Base-by-base conservation (phyloP, 371 early-diverging fungal species). In the Mucor lusitanicus region DNA sequence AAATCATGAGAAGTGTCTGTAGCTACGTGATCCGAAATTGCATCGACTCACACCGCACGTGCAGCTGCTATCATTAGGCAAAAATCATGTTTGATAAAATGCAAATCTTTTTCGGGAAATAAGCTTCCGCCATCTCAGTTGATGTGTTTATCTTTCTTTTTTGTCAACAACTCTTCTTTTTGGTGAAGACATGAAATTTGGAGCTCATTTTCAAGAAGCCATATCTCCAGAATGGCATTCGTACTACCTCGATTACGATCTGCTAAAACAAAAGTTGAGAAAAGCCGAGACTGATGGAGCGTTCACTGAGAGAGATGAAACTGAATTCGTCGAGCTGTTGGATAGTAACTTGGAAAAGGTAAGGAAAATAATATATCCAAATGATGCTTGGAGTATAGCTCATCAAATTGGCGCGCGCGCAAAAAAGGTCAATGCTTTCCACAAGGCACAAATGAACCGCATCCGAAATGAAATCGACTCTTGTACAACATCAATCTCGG, bases 331-430 rank as follows among this genome's bases (percentile, higher is more conserved):
- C 19, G 92, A 94, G 71, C 71, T 88, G 37, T 77, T 96, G 30
- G 97, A 95, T 67, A 87, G 88, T 53, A 96, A 98, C 77, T 88
- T 98, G 28, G 95, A 95, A 74, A 98, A 96, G 86, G 94, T 91
- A 70, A 64, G 33, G 12, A 50, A 8, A 33, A 33, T 6, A 33
- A 33, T 3, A 53, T 42, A n/a, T 39, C 23, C 25, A 69, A 39
- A 62, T 48, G 11, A 28, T 30, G 30, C 50, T 33, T 33, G 9
- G 3, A 64, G 30, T 30, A 15, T 55, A n/a, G 32, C 46, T 53
- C 74, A 8, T 25, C 9, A 23, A 23, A 25, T 19, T 8, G 23
- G 12, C 9, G 12, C n/a, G n/a, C 12, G n/a, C n/a, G n/a, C n/a
- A n/a, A 25, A 50, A 50, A 8, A 91, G 93, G 94, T 97, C 40